phyloP scores from a whole-genome alignment of 1,284 basidiomycete species.

The Rhodofomes roseus region DNA sequence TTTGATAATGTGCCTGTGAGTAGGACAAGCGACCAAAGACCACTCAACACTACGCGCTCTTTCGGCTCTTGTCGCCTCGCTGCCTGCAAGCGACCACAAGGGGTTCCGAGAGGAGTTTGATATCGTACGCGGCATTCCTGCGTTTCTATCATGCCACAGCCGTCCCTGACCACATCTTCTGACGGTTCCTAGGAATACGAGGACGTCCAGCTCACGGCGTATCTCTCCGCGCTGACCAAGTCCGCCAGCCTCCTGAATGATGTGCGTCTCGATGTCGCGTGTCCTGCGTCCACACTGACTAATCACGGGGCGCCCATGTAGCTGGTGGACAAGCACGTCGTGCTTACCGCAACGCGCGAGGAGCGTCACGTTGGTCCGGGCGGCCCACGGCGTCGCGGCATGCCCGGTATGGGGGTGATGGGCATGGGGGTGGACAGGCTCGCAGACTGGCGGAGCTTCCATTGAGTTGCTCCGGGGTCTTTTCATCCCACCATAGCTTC shows the following conservation, averaged over 20 bases:
- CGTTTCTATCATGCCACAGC: background rate
- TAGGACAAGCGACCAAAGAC: constrained; percentile 69
- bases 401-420: constrained; percentile 13
- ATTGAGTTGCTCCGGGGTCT: constrained; percentile 22
- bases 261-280: constrained; percentile 44
- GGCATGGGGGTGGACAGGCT: constrained; percentile 36
- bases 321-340: constrained; percentile 35
- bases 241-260: constrained; percentile 86
- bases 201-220: constrained; percentile 90
- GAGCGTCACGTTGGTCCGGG: constrained; percentile 21
- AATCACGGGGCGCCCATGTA: background rate
- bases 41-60: constrained; percentile 82
- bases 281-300: background rate
- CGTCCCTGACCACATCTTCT: background rate
- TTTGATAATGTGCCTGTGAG: background rate
- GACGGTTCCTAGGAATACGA: constrained; percentile 77
- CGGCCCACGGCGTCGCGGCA: constrained; percentile 21
- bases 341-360: constrained; percentile 30
- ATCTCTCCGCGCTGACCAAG: constrained; percentile 86
- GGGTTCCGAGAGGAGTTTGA: constrained; percentile 83
- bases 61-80: constrained; percentile 78
- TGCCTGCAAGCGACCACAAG: constrained; percentile 81
- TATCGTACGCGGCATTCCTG: constrained; percentile 48
- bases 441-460: constrained; percentile 50
- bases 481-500: too few relatives aligned